A percentile compares a stretch with the other conserved stretches of the same genome.
Conservation (phyloP, 352 stramenopile species). For the Phytopythium litorale region DNA sequence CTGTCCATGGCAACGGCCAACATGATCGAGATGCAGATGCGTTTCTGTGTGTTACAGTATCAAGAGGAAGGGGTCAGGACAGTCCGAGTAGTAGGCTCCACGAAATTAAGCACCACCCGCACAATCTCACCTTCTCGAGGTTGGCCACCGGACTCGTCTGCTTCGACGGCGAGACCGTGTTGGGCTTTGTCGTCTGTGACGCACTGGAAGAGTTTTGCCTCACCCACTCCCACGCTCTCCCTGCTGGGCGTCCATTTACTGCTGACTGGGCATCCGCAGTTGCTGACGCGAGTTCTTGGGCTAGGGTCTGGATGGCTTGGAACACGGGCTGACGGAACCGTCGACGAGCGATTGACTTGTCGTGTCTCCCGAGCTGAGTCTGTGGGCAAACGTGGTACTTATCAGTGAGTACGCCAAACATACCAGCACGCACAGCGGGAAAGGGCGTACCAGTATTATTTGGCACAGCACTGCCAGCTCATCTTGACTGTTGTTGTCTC, state of each 20-base stretch:
- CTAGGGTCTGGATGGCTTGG: slow-evolving; percentile 2
- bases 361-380: background rate
- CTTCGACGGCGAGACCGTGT: background rate
- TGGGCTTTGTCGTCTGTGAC: background rate
- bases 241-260: background rate
- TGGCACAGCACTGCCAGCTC: background rate
- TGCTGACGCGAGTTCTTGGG: slow-evolving; percentile 13
- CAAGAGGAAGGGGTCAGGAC: background rate
- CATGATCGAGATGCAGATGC: slow-evolving; percentile 13
- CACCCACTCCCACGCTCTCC: background rate
- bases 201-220: background rate
- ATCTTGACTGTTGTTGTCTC: background rate
- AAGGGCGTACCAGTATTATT: background rate
- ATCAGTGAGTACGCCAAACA: background rate
- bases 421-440: background rate
- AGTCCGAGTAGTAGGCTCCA: background rate
- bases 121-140: background rate
- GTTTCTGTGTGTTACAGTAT: background rate
- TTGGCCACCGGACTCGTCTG: background rate
- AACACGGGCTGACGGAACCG: slow-evolving; percentile 4
- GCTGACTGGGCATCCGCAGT: background rate
- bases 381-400: background rate
- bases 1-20: slow-evolving; percentile 30
- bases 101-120: background rate
- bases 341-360: background rate